phyloP scores from a whole-genome alignment of 2,329 filamentous ascomycete species.

The Fusarium chaquense region DNA sequence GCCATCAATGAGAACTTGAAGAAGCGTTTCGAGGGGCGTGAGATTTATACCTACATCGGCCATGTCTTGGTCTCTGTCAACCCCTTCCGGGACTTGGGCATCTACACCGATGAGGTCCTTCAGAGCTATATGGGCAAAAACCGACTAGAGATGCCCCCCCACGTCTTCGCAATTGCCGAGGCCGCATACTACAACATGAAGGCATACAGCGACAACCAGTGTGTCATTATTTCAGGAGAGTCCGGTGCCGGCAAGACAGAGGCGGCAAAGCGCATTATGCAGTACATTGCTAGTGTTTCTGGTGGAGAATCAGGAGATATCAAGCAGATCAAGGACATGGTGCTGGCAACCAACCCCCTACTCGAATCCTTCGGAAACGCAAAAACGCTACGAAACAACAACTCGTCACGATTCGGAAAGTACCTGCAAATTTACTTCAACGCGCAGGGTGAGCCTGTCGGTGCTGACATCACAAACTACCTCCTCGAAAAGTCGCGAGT shows the following conservation, averaged over 20 bases:
- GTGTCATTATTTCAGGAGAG: constrained; percentile 98
- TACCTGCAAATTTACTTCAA: constrained; percentile 99
- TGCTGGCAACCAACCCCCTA: constrained; percentile 95
- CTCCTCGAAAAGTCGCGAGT: constrained; percentile 95
- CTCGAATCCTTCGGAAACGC: constrained; percentile 98
- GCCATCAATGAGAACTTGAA: constrained; percentile 99
- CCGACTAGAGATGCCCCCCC: constrained; percentile 91
- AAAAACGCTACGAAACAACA: constrained; percentile 98
- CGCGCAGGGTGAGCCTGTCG: constrained; percentile 87
- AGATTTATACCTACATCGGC: constrained; percentile 99
- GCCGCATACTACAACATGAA: constrained; percentile 99
- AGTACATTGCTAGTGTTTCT: constrained; percentile 98
- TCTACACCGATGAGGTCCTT: constrained; percentile 95
- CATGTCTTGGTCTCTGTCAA: constrained; percentile 99
- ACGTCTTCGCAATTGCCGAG: constrained; percentile 98
- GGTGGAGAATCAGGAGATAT: constrained; percentile 87
- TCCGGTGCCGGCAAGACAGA: constrained; percentile 99
- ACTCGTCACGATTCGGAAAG: constrained; percentile 98
- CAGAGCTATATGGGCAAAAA: constrained; percentile 98
- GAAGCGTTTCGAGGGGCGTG: constrained; percentile 95
- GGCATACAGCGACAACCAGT: constrained; percentile 98
- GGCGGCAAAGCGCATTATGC: constrained; percentile 98
- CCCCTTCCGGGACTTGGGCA: constrained; percentile 95
- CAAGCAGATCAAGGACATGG: constrained; percentile 99
- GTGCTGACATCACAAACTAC: constrained; percentile 98